A percentile compares a stretch with the other conserved stretches of the same genome.
Conservation (phyloP, 306 rosid genomes). For the Malus orientalis region DNA sequence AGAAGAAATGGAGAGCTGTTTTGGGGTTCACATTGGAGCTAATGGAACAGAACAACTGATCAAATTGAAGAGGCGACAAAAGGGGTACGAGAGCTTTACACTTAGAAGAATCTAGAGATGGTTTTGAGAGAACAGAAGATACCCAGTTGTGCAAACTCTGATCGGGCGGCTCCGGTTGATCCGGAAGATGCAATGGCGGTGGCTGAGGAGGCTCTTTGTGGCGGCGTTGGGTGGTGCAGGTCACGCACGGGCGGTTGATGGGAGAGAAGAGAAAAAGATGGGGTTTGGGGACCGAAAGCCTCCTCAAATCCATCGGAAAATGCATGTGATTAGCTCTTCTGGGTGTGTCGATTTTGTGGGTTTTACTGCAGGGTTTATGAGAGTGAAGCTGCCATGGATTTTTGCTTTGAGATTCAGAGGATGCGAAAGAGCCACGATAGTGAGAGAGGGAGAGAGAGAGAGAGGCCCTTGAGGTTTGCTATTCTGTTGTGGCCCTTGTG, state of each 20-base stretch:
- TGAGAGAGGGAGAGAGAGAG: background rate
- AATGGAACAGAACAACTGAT: constrained; percentile 35
- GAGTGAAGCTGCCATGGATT: background rate
- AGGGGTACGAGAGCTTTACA: constrained; percentile 40
- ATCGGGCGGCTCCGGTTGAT: constrained; percentile 14
- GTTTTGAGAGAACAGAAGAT: constrained; percentile 45
- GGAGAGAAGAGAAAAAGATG: background rate
- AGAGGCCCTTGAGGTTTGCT: background rate
- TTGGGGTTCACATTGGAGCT: constrained; percentile 37
- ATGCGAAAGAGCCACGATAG: background rate
- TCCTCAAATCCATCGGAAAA: background rate
- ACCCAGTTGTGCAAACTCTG: constrained; percentile 14
- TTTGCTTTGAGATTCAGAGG: background rate
- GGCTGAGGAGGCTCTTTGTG: background rate
- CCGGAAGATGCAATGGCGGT: background rate
- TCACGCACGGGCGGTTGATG: background rate
- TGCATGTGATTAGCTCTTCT: background rate
- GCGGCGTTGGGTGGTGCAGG: background rate
- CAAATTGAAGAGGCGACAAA: constrained; percentile 52
- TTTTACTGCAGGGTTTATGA: background rate
- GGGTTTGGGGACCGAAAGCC: background rate
- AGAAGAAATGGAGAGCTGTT: constrained; percentile 49
- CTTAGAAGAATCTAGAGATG: constrained; percentile 44
- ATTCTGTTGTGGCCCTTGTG: background rate
- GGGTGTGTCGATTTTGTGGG: background rate